phyloP scores from a whole-genome alignment of 164 flowering plant species.

The Magnolia changhungtana region DNA sequence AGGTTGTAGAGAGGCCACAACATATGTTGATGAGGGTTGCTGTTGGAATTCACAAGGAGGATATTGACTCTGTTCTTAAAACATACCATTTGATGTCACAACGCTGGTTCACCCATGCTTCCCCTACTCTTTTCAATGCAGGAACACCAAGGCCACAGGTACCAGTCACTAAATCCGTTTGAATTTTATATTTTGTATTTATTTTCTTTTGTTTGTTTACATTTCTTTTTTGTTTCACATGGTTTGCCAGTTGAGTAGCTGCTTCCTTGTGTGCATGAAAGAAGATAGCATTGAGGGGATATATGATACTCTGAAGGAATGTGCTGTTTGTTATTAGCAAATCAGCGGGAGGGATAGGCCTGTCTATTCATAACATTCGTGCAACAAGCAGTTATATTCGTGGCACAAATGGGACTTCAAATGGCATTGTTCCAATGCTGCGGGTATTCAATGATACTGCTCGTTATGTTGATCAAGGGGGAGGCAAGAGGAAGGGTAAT shows the following conservation, averaged over 20 bases:
- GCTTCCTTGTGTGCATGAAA: constrained; percentile 95
- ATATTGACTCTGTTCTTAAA: constrained; percentile 80
- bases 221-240: background rate
- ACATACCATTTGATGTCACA: constrained; percentile 98
- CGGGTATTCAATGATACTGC: constrained; percentile 98
- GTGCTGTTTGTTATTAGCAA: constrained; percentile 99
- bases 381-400: constrained; percentile 95
- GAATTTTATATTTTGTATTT: background rate
- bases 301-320: constrained; percentile 93
- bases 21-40: constrained; percentile 99
- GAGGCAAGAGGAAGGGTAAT: constrained; percentile 97
- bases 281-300: constrained; percentile 98
- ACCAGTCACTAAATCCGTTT: constrained; percentile 7
- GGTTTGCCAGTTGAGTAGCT: constrained; percentile 78
- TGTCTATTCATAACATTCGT: constrained; percentile 92
- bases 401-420: constrained; percentile 98
- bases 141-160: constrained; percentile 99
- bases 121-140: constrained; percentile 96
- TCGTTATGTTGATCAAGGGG: constrained; percentile 99
- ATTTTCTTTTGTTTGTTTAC: background rate
- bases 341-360: constrained; percentile 99
- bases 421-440: constrained; percentile 97
- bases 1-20: constrained; percentile 96
- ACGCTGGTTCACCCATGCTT: constrained; percentile 98
- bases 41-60: constrained; percentile 96